Evolutionary conservation across 1,284 basidiomycete species (phyloP), one percentile per base, ranked within the genome.

Genomic region (Cryptococcus sp.): DNA sequence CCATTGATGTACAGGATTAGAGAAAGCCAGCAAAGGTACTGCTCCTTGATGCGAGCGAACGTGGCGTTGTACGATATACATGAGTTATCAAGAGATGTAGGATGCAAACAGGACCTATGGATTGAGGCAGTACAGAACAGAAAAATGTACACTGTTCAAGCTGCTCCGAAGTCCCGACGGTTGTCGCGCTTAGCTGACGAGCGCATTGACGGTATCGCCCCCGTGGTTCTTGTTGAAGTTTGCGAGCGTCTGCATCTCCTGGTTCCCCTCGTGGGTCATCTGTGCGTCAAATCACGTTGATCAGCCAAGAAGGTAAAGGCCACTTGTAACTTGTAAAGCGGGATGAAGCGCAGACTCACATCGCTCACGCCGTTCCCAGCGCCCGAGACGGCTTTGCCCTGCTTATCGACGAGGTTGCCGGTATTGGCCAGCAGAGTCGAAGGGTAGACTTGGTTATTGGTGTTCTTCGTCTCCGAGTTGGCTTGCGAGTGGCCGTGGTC

Each of bases 401-500:
- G 57, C 38, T 54, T 59, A 38, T 55, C 48, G 27, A 55, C 39
- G 19, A 47, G 38, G 25, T 59, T 41, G 38, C 57, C 57, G 3
- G 39, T 22, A 35, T 50, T 53, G 15, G 16, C 23, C 20, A 59
- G 40, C n/a, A 55, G 25, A 4, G 42, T 53, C 1, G 39, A n/a
- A 13, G 57, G 57, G 17, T 47, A 59, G 35, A 51, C 40, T 13
- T 54, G 42, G 19, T 54, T 38, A 4, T 40, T 39, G n/a, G 53
- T 47, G n/a, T 50, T n/a, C 40, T 59, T 59, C 17, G 50, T 16
- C 5, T 31, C 53, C 25, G 54, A 53, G 42, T 59, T 59, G 25
- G 35, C n/a, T 39, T 59, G 42, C 31, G 57, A 59, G 17, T 59
- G 57, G 15, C 53, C 57, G 39, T 59, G 57, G 7, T 45, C 42